Percentiles rank a stretch among this genome's conserved stretches.
These are phyloP conservation scores for Lactifluus echinatus DNA, from an alignment of 768 basidiomycete genomes.

Conservation along the genomic window DNA sequence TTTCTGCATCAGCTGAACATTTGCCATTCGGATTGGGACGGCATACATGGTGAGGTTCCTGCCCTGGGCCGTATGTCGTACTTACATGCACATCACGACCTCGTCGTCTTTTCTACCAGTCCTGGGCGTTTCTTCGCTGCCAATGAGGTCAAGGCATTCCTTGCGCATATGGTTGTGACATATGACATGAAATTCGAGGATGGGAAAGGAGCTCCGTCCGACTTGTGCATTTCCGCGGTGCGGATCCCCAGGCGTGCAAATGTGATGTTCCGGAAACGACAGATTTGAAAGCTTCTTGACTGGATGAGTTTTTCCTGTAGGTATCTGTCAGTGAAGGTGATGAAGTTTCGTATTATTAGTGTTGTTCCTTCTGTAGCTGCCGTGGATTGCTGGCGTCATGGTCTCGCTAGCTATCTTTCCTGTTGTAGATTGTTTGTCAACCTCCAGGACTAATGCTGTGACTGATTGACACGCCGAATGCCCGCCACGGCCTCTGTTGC, in stretches of 20 bases:
- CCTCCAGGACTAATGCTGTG: too few relatives aligned
- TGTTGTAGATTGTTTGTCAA: too few relatives aligned
- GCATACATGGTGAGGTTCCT: conserved; percentile 24
- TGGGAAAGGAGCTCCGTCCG: conserved; percentile 8
- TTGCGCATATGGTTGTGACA: conserved; percentile 23
- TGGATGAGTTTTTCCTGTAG: neutral
- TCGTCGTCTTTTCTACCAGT: conserved; percentile 6
- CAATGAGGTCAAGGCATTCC: conserved; percentile 21
- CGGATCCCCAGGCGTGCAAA: conserved; percentile 10
- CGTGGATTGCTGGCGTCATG: too few relatives aligned
- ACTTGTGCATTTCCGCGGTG: neutral
- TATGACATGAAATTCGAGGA: conserved; percentile 24
- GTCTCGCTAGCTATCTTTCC: too few relatives aligned
- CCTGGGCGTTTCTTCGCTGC: conserved; percentile 25
- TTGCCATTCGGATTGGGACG: conserved; percentile 24
- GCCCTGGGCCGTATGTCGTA: neutral
- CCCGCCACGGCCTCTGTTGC: too few relatives aligned
- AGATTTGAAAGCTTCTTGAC: neutral
- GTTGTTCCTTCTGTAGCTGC: neutral
- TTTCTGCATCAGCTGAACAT: conserved; percentile 16
- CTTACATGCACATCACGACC: neutral
- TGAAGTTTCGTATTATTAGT: too few relatives aligned
- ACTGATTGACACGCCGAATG: too few relatives aligned
- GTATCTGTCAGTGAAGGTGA: too few relatives aligned
- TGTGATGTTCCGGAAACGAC: conserved; percentile 22